Conservation (phyloP, 495 filamentous ascomycete genomes). For the Cercophora sp. region DNA sequence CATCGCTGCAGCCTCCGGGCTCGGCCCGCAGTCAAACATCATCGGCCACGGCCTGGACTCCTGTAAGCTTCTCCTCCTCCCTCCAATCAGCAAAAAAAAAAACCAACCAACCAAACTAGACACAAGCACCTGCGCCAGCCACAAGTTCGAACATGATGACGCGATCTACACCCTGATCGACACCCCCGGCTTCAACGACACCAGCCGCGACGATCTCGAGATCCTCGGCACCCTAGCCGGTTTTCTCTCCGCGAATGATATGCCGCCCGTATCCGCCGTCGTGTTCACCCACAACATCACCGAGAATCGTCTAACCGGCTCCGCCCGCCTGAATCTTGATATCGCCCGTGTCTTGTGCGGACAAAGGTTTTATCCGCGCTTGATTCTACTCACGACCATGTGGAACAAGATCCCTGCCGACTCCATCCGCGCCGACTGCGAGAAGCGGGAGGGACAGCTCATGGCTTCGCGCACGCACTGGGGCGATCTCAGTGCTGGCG, state of each 20-base stretch:
- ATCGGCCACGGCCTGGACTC: constrained; percentile 1
- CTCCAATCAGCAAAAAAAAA: too few relatives aligned
- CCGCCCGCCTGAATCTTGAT: neutral
- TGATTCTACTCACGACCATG: constrained; percentile 8
- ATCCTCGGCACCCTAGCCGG: neutral
- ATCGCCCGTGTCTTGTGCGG: constrained; percentile 5
- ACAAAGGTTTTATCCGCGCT: neutral
- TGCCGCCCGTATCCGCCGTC: constrained; percentile 13
- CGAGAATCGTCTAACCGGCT: constrained; percentile 9
- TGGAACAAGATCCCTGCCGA: constrained; percentile 3
- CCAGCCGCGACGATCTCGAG: neutral
- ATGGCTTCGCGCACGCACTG: neutral
- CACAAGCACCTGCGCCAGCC: neutral
- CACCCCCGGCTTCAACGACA: constrained; percentile 7
- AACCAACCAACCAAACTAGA: neutral
- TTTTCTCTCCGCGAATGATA: neutral
- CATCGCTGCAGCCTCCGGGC: neutral
- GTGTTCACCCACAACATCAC: constrained; percentile 31
- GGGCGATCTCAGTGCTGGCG: neutral
- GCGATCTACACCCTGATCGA: constrained; percentile 1
- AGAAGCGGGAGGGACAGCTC: neutral
- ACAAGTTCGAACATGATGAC: neutral
- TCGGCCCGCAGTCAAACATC: neutral
- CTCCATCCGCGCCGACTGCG: neutral
- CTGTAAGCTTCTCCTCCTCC: neutral